Evolutionary conservation across 164 flowering plant genomes (phyloP).

Genomic region (Macadamia integrifolia): DNA sequence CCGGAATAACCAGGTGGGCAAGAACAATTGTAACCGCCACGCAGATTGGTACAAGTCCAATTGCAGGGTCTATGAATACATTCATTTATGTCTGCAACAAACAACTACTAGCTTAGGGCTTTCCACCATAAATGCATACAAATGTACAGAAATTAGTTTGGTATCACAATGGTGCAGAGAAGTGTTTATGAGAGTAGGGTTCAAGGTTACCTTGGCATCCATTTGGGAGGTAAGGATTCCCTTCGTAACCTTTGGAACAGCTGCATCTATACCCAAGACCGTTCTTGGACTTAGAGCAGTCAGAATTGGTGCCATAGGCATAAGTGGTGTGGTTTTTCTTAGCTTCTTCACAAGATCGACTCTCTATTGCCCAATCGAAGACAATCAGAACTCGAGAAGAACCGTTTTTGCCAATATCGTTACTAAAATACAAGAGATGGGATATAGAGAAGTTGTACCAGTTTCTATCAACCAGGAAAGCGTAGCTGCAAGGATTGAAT

Average conservation of each 20-base stretch:
- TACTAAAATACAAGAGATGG: slow-evolving; percentile 2
- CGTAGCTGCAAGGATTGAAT: slow-evolving; percentile 30
- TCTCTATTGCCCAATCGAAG: slow-evolving; percentile 41
- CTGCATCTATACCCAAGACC: slow-evolving; percentile 41
- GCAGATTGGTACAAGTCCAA: slow-evolving; percentile 6
- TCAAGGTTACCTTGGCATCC: slow-evolving; percentile 31
- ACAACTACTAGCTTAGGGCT: too few species aligned
- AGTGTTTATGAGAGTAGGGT: not conserved
- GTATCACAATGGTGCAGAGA: not conserved
- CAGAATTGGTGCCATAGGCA: slow-evolving; percentile 21
- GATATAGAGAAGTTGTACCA: slow-evolving; percentile 17
- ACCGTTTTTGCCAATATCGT: not conserved
- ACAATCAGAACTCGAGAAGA: too few species aligned
- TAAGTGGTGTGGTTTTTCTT: not conserved
- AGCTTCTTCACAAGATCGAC: not conserved
- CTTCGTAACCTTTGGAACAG: slow-evolving; percentile 40
- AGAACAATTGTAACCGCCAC: slow-evolving; percentile 20
- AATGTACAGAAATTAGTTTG: not conserved
- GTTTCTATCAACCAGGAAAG: slow-evolving; percentile 21
- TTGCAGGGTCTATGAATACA: slow-evolving; percentile 11
- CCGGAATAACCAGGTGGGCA: slow-evolving; percentile 6
- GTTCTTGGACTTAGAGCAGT: too few species aligned
- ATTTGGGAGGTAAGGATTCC: slow-evolving; percentile 46
- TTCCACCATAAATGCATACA: too few species aligned
- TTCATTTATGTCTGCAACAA: slow-evolving; percentile 27